A percentile compares a stretch with the other conserved stretches of the same genome.
Conservation (phyloP, 257 asterid genomes). For the Nicotiana obtusifolia region DNA sequence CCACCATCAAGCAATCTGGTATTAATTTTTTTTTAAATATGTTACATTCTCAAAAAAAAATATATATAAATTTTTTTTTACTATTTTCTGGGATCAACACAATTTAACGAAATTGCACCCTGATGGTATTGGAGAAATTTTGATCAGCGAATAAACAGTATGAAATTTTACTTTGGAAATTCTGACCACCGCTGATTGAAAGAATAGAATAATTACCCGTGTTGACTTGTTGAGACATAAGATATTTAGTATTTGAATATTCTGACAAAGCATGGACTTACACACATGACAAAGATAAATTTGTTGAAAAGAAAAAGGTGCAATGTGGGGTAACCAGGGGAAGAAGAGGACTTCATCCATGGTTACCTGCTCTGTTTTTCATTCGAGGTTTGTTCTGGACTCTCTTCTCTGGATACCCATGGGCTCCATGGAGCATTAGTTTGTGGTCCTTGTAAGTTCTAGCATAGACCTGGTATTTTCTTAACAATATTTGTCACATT, state of each 20-base stretch:
- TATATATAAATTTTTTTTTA: too few species aligned
- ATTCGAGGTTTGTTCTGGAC: neutral
- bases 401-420: neutral
- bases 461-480: neutral
- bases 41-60: too few species aligned
- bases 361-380: neutral
- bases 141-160: neutral
- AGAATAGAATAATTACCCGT: neutral
- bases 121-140: neutral
- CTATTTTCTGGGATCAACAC: neutral
- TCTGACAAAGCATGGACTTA: neutral
- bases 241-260: neutral
- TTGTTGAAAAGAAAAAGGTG: neutral
- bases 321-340: neutral
- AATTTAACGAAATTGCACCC: neutral
- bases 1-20: neutral
- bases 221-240: neutral
- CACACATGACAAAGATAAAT: neutral
- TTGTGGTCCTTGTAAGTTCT: neutral
- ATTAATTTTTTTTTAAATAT: neutral
- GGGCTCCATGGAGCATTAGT: constrained; percentile 6
- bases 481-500: neutral
- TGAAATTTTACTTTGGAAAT: neutral
- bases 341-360: neutral
- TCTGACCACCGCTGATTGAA: neutral